Base-by-base conservation (phyloP, 2,329 filamentous ascomycete genomes). In the Sodiomyces alkalinus region DNA sequence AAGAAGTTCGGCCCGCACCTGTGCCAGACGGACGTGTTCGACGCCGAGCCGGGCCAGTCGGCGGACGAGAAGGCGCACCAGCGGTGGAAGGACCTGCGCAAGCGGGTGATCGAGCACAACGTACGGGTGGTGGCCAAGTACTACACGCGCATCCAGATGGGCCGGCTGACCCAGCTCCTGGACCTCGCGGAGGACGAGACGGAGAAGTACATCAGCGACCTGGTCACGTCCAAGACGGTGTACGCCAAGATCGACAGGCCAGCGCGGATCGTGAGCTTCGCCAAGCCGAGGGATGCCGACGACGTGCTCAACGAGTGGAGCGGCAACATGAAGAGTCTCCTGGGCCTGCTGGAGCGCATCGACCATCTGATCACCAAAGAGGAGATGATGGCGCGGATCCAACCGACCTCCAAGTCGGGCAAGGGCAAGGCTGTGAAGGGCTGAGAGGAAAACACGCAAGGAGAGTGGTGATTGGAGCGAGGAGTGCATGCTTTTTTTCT, bases 321-420 rank as follows among this genome's bases (percentile, higher is more conserved):
- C 52, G 78, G 81, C 46, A 93, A 94, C 55, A 96, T 93, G 83
- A 92, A 90, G 76, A 86, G 77, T 48, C 57, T 93, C 44, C 58
- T 93, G 39, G 83, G 82, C 8, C 58, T 87, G 31, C 50, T 93
- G 47, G 85, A 93, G 64, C 70, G 85, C 38, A 92, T 98, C 36
- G 90, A 98, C 49, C 90, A 98, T 54, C 65, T 98, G 45, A 98
- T 98, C 47, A 98, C 92, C 31, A 96, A 96, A 67, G 90, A 98
- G 59, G 90, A 98, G 66, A 98, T 98, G 90, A 98, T 98, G 90
- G 90, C 90, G 22, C 71, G 86, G 34, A 96, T 98, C 45, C 78
- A 90, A 53, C 82, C 82, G 5, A 58, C 55, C 27, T 31, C 34
- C 12, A 38, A 38, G 26, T 30, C 19, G 6, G 43, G 44, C 31